Percentiles rank a stretch among this genome's conserved stretches.
These are phyloP conservation scores for Endoconidiophora polonica DNA, from an alignment of 2,329 filamentous ascomycete genomes.

Conservation along the genomic window DNA sequence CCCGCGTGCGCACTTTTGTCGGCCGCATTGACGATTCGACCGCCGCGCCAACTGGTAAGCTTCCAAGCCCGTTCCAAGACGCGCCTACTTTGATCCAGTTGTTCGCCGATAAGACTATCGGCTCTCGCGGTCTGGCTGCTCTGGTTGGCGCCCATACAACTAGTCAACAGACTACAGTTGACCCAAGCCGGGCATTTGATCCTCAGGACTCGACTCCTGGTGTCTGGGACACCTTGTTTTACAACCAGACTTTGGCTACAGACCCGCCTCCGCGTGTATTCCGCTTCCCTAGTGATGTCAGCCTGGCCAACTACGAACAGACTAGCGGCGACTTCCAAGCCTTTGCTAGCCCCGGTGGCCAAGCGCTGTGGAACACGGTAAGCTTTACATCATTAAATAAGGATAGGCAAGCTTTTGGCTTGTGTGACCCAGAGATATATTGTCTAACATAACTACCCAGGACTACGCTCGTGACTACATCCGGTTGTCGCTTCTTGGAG, in stretches of 20 bases:
- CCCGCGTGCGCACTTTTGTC: slow-evolving; percentile 32
- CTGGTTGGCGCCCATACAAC: slow-evolving; percentile 38
- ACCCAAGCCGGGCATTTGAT: slow-evolving; percentile 23
- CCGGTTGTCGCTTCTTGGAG: slow-evolving; percentile 36
- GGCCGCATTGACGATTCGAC: slow-evolving; percentile 30
- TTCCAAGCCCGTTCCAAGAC: slow-evolving; percentile 27
- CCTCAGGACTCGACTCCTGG: slow-evolving; percentile 36
- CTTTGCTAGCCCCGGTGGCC: slow-evolving; percentile 22
- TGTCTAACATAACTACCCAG: slow-evolving; percentile 15
- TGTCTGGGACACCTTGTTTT: slow-evolving; percentile 36
- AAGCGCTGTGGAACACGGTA: slow-evolving; percentile 27
- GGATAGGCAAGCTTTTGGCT: neutral
- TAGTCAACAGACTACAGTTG: slow-evolving; percentile 30
- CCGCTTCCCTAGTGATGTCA: slow-evolving; percentile 26
- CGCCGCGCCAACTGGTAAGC: slow-evolving; percentile 23
- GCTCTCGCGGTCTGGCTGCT: slow-evolving; percentile 31
- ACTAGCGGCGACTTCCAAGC: slow-evolving; percentile 23
- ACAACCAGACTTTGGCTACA: slow-evolving; percentile 23
- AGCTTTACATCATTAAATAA: slow-evolving; percentile 12
- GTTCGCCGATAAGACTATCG: slow-evolving; percentile 37
- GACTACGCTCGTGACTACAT: slow-evolving; percentile 37
- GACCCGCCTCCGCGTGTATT: slow-evolving; percentile 22
- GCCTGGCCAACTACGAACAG: slow-evolving; percentile 22
- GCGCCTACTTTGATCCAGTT: slow-evolving; percentile 32
- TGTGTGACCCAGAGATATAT: neutral